phyloP scores from a whole-genome alignment of 768 basidiomycete species.

The Xerocomus brunneocitrinus region DNA sequence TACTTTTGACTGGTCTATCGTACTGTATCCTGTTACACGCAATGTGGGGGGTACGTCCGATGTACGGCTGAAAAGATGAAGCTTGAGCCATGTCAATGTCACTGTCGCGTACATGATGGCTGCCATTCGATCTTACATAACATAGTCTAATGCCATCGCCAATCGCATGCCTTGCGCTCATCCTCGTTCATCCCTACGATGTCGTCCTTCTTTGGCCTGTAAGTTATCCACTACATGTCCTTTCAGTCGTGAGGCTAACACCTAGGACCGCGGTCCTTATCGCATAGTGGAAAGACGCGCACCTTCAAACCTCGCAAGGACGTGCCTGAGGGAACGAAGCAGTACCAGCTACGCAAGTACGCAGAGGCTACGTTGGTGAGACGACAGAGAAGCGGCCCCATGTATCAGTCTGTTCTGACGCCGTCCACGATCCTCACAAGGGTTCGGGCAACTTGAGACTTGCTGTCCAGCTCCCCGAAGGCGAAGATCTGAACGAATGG shows the following conservation, averaged over 20 bases:
- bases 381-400: neutral
- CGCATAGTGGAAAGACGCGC: slow-evolving; percentile 77
- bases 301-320: slow-evolving; percentile 97
- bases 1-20: slow-evolving; percentile 43
- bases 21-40: slow-evolving; percentile 9
- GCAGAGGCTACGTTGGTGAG: slow-evolving; percentile 88
- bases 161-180: slow-evolving; percentile 11
- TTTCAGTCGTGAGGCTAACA: slow-evolving; percentile 10
- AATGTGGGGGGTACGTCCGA: slow-evolving; percentile 39
- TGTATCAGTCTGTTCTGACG: slow-evolving; percentile 11
- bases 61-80: neutral
- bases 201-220: slow-evolving; percentile 90
- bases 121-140: slow-evolving; percentile 2
- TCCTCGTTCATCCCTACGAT: slow-evolving; percentile 35
- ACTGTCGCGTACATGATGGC: too few relatives aligned
- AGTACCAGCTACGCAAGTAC: slow-evolving; percentile 97
- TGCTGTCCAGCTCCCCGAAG: slow-evolving; percentile 92
- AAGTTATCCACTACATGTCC: slow-evolving; percentile 30
- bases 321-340: slow-evolving; percentile 93
- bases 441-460: slow-evolving; percentile 92
- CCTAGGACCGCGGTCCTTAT: slow-evolving; percentile 7
- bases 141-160: slow-evolving; percentile 5
- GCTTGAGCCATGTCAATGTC: neutral
- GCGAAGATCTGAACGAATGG: slow-evolving; percentile 98
- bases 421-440: slow-evolving; percentile 34